phyloP scores from a whole-genome alignment of 2,329 filamentous ascomycete species.

The Lasiodiplodia theobromae region DNA sequence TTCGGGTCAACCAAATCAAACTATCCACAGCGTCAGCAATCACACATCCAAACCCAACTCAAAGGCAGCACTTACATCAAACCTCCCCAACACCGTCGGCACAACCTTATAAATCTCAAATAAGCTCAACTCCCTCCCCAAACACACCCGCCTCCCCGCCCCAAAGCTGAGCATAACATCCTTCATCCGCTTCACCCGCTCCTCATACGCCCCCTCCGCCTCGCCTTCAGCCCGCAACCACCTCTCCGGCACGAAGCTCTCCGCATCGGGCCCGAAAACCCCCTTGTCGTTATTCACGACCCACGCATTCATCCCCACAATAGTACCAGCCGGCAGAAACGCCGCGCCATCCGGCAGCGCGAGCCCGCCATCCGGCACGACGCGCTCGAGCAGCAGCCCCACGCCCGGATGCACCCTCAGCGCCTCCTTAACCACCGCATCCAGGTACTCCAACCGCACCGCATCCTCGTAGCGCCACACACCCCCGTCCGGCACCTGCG shows the following conservation, averaged over 20 bases:
- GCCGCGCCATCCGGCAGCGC: constrained; percentile 39
- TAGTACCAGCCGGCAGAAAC: constrained; percentile 46
- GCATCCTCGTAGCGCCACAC: constrained; percentile 37
- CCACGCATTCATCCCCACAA: constrained; percentile 55
- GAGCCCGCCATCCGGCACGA: constrained; percentile 41
- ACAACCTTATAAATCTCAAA: constrained; percentile 55
- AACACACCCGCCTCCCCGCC: constrained; percentile 14
- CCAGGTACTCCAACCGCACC: constrained; percentile 41
- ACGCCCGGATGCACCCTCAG: constrained; percentile 47
- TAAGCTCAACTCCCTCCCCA: constrained; percentile 19
- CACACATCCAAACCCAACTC: background rate
- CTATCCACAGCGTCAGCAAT: constrained; percentile 31
- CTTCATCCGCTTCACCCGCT: constrained; percentile 32
- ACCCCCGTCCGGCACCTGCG: constrained; percentile 38
- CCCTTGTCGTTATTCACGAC: constrained; percentile 50
- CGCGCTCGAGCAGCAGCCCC: constrained; percentile 40
- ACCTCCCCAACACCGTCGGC: constrained; percentile 56
- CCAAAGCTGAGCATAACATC: constrained; percentile 12
- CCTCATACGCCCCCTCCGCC: constrained; percentile 33
- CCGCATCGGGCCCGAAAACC: constrained; percentile 50
- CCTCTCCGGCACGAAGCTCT: constrained; percentile 53
- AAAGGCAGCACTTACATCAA: constrained; percentile 46
- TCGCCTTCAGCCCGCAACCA: constrained; percentile 45
- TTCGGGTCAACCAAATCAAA: constrained; percentile 46
- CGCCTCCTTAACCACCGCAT: constrained; percentile 48